These are phyloP conservation scores for Penicillium concentricum DNA, from an alignment of 2,329 filamentous ascomycete species.

Conservation along the genomic window DNA sequence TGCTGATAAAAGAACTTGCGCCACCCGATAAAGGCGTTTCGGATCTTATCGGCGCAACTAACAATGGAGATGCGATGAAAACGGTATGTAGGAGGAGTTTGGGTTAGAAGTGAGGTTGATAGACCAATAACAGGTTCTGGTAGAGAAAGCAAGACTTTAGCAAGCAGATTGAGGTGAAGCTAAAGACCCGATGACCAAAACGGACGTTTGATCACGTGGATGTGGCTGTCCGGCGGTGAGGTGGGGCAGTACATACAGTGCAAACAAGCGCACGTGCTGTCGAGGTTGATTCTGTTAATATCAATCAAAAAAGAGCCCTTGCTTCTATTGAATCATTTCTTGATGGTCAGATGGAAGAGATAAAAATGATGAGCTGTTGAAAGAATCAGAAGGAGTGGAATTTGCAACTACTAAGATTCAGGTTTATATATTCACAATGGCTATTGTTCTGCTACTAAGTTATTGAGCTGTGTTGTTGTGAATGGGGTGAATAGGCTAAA, in stretches of 20 bases:
- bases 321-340: neutral
- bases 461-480: neutral
- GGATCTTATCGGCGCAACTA: conserved; percentile 1
- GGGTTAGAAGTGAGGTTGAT: neutral
- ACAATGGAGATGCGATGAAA: neutral
- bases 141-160: neutral
- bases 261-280: neutral
- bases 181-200: conserved; percentile 7
- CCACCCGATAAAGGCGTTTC: conserved; percentile 16
- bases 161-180: neutral
- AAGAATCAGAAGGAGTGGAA: neutral
- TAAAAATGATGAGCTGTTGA: neutral
- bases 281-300: neutral
- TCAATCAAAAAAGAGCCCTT: neutral
- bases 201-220: neutral
- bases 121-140: neutral
- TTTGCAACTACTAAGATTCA: neutral
- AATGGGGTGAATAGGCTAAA: neutral
- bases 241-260: neutral
- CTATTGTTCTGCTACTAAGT: neutral
- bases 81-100: neutral
- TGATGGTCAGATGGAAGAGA: neutral
- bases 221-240: conserved; percentile 81
- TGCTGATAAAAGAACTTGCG: conserved; percentile 15
- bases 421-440: neutral